Evolutionary conservation across 768 basidiomycete genomes (phyloP).

Genomic region (Gloeopeniophorella convolvens): DNA sequence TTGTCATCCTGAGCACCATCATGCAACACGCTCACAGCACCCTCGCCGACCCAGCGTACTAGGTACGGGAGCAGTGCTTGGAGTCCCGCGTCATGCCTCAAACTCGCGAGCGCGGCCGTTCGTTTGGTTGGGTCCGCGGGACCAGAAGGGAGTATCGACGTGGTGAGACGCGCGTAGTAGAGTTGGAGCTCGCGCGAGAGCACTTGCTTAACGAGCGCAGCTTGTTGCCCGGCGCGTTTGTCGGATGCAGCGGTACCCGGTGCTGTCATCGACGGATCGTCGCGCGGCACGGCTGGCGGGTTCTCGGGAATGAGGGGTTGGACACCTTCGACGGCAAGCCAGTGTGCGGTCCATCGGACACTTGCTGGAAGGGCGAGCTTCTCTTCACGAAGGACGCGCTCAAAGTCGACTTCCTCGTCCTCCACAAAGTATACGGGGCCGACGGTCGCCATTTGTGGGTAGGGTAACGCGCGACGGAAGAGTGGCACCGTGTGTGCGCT

Average conservation of each 20-base stretch:
- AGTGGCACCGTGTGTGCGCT: slow-evolving; percentile 55
- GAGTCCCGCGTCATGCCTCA: slow-evolving; percentile 85
- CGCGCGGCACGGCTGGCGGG: slow-evolving; percentile 72
- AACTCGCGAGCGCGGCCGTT: slow-evolving; percentile 82
- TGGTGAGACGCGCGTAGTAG: slow-evolving; percentile 88
- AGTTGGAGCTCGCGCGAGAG: slow-evolving; percentile 91
- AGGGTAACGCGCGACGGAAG: slow-evolving; percentile 50
- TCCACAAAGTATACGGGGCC: slow-evolving; percentile 89
- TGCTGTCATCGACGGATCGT: slow-evolving; percentile 35
- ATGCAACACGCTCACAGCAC: slow-evolving; percentile 59
- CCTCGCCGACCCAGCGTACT: slow-evolving; percentile 91
- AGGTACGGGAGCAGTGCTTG: slow-evolving; percentile 90
- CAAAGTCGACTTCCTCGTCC: slow-evolving; percentile 97
- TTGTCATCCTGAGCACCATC: slow-evolving; percentile 46
- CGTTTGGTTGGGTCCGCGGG: slow-evolving; percentile 61
- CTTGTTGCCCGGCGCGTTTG: slow-evolving; percentile 51
- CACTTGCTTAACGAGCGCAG: slow-evolving; percentile 83
- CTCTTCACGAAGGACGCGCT: slow-evolving; percentile 81
- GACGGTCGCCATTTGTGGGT: slow-evolving; percentile 39
- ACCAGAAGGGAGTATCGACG: slow-evolving; percentile 68
- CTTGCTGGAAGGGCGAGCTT: slow-evolving; percentile 76
- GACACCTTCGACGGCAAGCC: slow-evolving; percentile 97
- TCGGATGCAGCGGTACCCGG: slow-evolving; percentile 26
- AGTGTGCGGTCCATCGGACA: slow-evolving; percentile 88
- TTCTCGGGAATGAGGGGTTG: slow-evolving; percentile 97